Base-by-base conservation (phyloP, 1,284 basidiomycete species). In the Porogramme epimiltina region DNA sequence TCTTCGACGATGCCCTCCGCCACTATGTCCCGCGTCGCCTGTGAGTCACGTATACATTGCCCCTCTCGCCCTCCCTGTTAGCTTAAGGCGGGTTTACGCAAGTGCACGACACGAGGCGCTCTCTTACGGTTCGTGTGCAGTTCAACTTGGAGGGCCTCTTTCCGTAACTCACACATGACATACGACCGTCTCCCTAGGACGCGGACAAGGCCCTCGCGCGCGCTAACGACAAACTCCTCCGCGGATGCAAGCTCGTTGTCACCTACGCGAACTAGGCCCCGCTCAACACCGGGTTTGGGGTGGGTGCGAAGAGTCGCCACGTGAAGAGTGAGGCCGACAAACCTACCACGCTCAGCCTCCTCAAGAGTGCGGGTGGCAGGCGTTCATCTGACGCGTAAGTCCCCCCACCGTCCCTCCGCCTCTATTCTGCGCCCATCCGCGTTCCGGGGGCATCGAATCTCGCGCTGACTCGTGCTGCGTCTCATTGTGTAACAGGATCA, bases 251-350 rank as follows among this genome's bases (percentile, higher is more conserved):
- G 66, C 76, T 98, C 34, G 81, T 89, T 20, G 93, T 98, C 16
- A 96, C 93, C 1, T 87, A 86, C 66, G 95, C 95, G 2, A 90
- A 93, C 58, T 89, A 94, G 65, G 93, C 84, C 18, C 81, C 85
- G 4, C 65, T 73, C 39, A 76, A 82, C 47, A 58, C 49, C 3
- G 49, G 54, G 20, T 40, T 25, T 1, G 70, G 70, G 25, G 41
- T 40, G 9, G 55, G 54, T 4, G 37, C 51, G 34, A 59, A 58
- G 45, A 64, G 67, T 22, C 68, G 78, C 46, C 80, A 80, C 63
- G 70, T 67, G 25, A 69, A 81, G 62, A 77, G 76, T 59, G 87
- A 91, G 44, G 71, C 79, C 0, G 76, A 80, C 15, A 84, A 87
- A 47, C 91, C 93, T 3, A 98, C 95, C 0, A 88, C 93, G 13